phyloP scores from a whole-genome alignment of 306 rosid genomes.

The Vigna nakashimae region DNA sequence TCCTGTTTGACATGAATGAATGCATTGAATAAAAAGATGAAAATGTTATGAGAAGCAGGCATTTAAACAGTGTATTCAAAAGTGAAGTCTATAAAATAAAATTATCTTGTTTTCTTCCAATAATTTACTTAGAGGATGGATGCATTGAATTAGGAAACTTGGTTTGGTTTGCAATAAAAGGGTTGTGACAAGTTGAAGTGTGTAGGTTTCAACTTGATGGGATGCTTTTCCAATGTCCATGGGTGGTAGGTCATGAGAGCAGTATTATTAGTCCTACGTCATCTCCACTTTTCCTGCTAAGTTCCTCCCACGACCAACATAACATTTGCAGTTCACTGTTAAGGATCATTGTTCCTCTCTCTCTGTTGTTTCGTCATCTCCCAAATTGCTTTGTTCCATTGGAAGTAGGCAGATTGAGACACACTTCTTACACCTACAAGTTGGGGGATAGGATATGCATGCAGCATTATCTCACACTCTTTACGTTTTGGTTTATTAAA shows the following conservation, averaged over 20 bases:
- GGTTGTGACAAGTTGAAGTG: slow-evolving; percentile 7
- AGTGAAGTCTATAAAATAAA: background rate
- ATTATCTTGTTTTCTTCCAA: background rate
- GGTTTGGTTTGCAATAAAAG: background rate
- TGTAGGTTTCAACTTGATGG: slow-evolving; percentile 6
- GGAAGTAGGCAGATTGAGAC: slow-evolving; percentile 15
- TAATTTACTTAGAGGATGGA: too few relatives aligned
- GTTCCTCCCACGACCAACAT: background rate
- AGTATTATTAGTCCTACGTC: background rate
- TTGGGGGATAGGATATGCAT: background rate
- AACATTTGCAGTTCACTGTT: slow-evolving; percentile 9
- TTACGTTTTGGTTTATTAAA: too few relatives aligned
- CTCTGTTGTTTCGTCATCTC: slow-evolving; percentile 43
- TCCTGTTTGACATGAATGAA: too few relatives aligned
- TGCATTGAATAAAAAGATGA: background rate
- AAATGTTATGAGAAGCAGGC: background rate
- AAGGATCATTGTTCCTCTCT: background rate
- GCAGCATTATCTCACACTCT: background rate
- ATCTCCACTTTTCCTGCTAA: slow-evolving; percentile 28
- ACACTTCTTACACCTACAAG: background rate
- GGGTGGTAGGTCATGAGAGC: slow-evolving; percentile 29
- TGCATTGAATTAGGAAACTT: background rate
- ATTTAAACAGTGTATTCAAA: background rate
- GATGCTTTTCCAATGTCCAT: slow-evolving; percentile 32
- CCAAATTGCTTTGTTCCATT: slow-evolving; percentile 39